A percentile compares a stretch with the other conserved stretches of the same genome.
These are phyloP conservation scores for Pseudocercospora musae DNA, from an alignment of 2,329 filamentous ascomycete genomes.

Conservation along the genomic window DNA sequence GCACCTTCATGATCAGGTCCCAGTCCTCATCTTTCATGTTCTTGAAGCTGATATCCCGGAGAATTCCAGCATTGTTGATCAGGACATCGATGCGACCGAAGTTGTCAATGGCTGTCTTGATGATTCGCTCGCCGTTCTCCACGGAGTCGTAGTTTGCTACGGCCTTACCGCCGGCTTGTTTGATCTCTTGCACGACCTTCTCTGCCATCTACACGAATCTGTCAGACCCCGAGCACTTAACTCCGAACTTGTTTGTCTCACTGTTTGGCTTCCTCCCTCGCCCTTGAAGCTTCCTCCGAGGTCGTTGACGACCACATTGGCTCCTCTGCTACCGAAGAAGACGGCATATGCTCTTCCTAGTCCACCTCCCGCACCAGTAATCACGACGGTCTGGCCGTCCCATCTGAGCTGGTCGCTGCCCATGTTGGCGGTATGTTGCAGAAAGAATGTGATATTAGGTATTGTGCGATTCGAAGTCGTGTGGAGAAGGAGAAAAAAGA, in stretches of 20 bases:
- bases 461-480: slow-evolving; percentile 3
- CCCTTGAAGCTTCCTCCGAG: slow-evolving; percentile 90
- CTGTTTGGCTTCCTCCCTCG: slow-evolving; percentile 75
- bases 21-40: slow-evolving; percentile 97
- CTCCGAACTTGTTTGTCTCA: slow-evolving; percentile 5
- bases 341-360: slow-evolving; percentile 77
- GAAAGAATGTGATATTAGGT: slow-evolving; percentile 2
- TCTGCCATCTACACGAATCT: slow-evolving; percentile 64
- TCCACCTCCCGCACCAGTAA: slow-evolving; percentile 81
- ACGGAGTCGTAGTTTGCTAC: slow-evolving; percentile 97
- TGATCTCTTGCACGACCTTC: slow-evolving; percentile 79
- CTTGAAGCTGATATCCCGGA: slow-evolving; percentile 95
- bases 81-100: slow-evolving; percentile 90
- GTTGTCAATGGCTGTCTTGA: slow-evolving; percentile 76
- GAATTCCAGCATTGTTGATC: slow-evolving; percentile 96
- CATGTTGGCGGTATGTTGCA: slow-evolving; percentile 45
- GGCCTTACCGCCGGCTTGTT: slow-evolving; percentile 84
- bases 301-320: slow-evolving; percentile 95
- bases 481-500: slow-evolving; percentile 7
- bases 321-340: slow-evolving; percentile 89
- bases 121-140: slow-evolving; percentile 89
- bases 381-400: slow-evolving; percentile 84
- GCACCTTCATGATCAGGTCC: slow-evolving; percentile 91
- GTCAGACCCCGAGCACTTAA: slow-evolving; percentile 5
- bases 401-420: slow-evolving; percentile 67